A percentile compares a stretch with the other conserved stretches of the same genome.
Evolutionary conservation across 345 rosid species (phyloP).

Genomic region (Euclidium syriacum): DNA sequence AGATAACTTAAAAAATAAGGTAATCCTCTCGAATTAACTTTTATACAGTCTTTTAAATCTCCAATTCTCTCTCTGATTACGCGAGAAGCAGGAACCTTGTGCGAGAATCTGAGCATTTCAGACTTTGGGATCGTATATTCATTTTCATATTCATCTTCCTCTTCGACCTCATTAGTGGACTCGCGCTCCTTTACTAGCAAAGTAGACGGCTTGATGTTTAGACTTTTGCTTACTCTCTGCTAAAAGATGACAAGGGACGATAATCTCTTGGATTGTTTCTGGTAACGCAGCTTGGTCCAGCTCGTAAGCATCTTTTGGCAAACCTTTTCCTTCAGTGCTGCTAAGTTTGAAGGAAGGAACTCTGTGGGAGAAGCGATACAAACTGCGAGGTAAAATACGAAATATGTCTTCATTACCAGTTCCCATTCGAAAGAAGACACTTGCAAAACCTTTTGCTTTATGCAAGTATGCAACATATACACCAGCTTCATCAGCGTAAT

Average conservation of each 20-base stretch:
- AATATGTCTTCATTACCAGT: too few species aligned
- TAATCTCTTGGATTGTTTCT: neutral
- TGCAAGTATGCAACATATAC: constrained; percentile 42
- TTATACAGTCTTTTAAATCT: constrained; percentile 29
- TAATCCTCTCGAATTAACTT: constrained; percentile 45
- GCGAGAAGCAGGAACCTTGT: constrained; percentile 51
- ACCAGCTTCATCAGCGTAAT: constrained; percentile 38
- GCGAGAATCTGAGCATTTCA: constrained; percentile 60
- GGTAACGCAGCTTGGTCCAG: constrained; percentile 70
- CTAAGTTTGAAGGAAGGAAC: constrained; percentile 53
- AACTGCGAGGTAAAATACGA: too few species aligned
- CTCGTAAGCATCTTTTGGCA: constrained; percentile 57
- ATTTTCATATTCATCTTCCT: too few species aligned
- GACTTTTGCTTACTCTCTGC: neutral
- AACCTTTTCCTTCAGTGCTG: constrained; percentile 46
- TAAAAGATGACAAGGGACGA: neutral
- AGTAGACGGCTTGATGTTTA: constrained; percentile 13
- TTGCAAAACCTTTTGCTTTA: constrained; percentile 65
- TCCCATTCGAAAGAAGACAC: constrained; percentile 58
- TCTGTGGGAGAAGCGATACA: too few species aligned
- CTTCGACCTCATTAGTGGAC: too few species aligned
- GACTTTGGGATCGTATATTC: constrained; percentile 36
- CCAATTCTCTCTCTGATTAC: constrained; percentile 52
- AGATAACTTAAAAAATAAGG: too few species aligned
- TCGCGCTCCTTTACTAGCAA: constrained; percentile 34